Evolutionary conservation across 306 rosid species (phyloP).

Genomic region (Cicer chorassanicum): DNA sequence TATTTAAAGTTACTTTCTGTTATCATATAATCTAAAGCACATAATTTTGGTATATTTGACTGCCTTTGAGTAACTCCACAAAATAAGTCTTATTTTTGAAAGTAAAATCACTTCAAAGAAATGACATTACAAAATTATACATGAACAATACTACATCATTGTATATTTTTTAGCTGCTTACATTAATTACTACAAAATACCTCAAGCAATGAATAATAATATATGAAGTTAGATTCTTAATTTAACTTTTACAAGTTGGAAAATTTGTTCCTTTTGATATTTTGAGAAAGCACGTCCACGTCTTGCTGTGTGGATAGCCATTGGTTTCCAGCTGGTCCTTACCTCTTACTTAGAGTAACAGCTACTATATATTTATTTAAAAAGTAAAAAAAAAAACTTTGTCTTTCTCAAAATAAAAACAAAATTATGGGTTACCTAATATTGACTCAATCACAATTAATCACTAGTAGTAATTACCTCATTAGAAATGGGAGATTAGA

Average conservation of each 20-base stretch:
- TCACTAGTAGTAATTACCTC: conserved; percentile 24
- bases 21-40: no score
- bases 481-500: not conserved
- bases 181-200: not conserved
- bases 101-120: no score
- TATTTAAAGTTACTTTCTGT: no score
- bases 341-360: conserved; percentile 60
- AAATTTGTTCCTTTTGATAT: not conserved
- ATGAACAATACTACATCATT: no score
- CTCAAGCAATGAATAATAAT: not conserved
- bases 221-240: not conserved
- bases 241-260: conserved; percentile 13
- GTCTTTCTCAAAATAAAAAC: not conserved
- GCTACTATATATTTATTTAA: conserved; percentile 40
- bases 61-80: no score
- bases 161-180: no score
- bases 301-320: conserved; percentile 39
- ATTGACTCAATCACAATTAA: conserved; percentile 47
- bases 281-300: conserved; percentile 20
- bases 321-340: conserved; percentile 56
- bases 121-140: no score
- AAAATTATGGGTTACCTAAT: conserved; percentile 51
- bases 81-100: no score
- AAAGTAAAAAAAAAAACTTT: no score
- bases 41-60: no score